Percentiles rank a stretch among this genome's conserved stretches.
These are phyloP conservation scores for Paramecium pentaurelia DNA, from an alignment of 73 alveolate genomes.

Conservation along the genomic window DNA sequence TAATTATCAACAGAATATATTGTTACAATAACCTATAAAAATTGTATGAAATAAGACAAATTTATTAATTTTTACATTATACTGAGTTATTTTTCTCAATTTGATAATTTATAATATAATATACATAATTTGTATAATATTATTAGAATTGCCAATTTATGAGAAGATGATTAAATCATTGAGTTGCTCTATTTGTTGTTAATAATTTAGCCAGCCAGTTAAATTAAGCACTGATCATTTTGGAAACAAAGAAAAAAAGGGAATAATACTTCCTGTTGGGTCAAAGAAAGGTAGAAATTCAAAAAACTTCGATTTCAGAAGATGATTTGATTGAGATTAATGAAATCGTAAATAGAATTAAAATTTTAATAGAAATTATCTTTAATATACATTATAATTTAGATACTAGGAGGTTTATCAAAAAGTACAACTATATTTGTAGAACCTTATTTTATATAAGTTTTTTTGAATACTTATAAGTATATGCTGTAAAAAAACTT, in stretches of 20 bases:
- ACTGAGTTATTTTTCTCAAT: no score
- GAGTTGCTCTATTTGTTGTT: background rate
- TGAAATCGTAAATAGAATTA: background rate
- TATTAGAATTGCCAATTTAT: background rate
- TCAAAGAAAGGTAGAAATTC: background rate
- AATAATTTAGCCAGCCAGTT: background rate
- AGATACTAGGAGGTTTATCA: background rate
- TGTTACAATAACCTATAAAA: background rate
- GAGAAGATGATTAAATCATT: background rate
- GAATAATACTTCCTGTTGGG: background rate
- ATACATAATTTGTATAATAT: background rate
- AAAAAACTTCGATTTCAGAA: background rate
- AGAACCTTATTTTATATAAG: background rate
- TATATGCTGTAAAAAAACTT: background rate
- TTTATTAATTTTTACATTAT: background rate
- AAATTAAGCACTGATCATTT: background rate
- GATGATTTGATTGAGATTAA: background rate
- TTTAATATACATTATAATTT: background rate
- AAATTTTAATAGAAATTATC: background rate
- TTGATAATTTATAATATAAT: no score
- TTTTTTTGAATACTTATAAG: background rate
- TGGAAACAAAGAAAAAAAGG: constrained; percentile 6
- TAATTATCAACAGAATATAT: background rate
- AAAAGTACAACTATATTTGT: background rate
- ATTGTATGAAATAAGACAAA: background rate